Evolutionary conservation across 331 rosid genomes (phyloP), one percentile per base, ranked within the genome.

Genomic region (Spiraea crenata): DNA sequence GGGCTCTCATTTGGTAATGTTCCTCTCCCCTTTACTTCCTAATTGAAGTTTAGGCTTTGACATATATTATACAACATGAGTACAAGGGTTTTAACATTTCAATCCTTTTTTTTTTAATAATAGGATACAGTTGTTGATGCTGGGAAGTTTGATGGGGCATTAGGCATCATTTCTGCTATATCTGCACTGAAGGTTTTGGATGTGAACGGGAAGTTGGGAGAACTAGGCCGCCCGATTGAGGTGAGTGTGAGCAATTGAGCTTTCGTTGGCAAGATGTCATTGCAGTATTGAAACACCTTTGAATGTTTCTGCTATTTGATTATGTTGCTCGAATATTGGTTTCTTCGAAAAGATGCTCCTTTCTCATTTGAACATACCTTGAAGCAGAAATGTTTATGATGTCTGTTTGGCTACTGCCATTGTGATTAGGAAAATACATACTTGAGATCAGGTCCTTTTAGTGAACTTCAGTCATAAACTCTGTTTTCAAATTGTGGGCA

Each of bases 41-140:
- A 6, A 17, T 45, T 25, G 15, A 40, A 11, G n/a, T 44, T 13
- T 51, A 14, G 17, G n/a, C 35, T 20, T 11, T 4, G 10, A 6
- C 34, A 31, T 9, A n/a, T n/a, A 1, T 11, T 25, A 41, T 5
- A 31, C 42, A 11, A n/a, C 44, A 65, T 14, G 9, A 39, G 5
- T 20, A 67, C 1, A 10, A 39, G 51, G 10, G 31, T 13, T 15
- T 69, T 82, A 44, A 82, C 57, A 62, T 42, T 69, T 62, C 35
- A 16, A 15, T 15, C 49, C 75, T 67, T 17, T 37, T 64, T 75
- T 72, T 48, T 9, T 58, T 17, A 9, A 37, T 35, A 69, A 55
- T 31, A 93, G 99, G 99, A 93, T 67, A 93, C 97, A 8, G 97
- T 93, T 58, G 86, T 89, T 76, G 97, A 93, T 87, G 99, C 95